Percentiles rank a stretch among this genome's conserved stretches.
phyloP scores from a whole-genome alignment of 2,329 filamentous ascomycete genomes.

The Pseudogymnoascus sp. region DNA sequence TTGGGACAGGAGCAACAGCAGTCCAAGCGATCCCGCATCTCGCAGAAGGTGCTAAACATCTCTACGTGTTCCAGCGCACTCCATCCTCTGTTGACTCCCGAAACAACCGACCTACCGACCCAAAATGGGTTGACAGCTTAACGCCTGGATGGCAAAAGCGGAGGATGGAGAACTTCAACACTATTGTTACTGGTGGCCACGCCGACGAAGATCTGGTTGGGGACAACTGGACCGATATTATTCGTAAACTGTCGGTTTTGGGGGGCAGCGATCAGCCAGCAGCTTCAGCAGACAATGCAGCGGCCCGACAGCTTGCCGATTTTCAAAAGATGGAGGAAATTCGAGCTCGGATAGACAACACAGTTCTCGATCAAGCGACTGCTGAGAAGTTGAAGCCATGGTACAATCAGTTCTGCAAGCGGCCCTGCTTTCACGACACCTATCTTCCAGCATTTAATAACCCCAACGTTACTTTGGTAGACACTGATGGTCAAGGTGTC shows the following conservation, averaged over 20 bases:
- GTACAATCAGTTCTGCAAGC: no score
- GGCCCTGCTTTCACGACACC: no score
- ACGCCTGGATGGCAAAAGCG: constrained; percentile 42
- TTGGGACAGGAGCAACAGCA: constrained; percentile 25
- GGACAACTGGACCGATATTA: constrained; percentile 41
- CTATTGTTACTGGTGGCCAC: constrained; percentile 27
- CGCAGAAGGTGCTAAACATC: constrained; percentile 39
- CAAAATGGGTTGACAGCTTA: constrained; percentile 22
- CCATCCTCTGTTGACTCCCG: constrained; percentile 38
- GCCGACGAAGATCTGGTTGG: constrained; percentile 37
- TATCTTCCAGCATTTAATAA: no score
- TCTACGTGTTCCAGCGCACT: constrained; percentile 51
- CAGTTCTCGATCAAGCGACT: no score
- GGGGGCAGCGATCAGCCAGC: background rate
- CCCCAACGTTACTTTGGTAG: no score
- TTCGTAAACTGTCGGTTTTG: background rate
- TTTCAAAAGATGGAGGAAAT: constrained; percentile 10
- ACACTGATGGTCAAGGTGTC: no score
- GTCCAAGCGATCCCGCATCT: constrained; percentile 32
- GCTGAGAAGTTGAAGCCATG: no score
- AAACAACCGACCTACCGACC: constrained; percentile 35
- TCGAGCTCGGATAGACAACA: background rate
- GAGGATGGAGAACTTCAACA: constrained; percentile 39
- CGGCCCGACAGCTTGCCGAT: background rate
- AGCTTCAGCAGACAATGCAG: background rate